These are phyloP conservation scores for Auricularia sp. DNA, from an alignment of 768 basidiomycete genomes.

Conservation along the genomic window DNA sequence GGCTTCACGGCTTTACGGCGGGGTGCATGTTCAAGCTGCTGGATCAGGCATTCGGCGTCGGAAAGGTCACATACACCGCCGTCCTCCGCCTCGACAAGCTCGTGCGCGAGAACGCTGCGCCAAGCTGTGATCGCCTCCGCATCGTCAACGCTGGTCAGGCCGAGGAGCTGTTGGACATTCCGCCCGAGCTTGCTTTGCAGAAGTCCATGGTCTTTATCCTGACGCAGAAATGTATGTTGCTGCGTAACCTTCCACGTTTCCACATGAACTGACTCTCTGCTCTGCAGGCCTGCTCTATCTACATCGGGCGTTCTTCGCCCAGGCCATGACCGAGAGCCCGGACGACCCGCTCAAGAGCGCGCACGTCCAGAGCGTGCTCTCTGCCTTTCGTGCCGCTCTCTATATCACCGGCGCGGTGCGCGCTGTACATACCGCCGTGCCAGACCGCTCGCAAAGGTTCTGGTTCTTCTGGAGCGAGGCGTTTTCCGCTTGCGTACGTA, in stretches of 20 bases:
- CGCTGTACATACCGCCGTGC: slow-evolving; percentile 53
- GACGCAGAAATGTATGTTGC: not conserved
- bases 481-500: slow-evolving; percentile 54
- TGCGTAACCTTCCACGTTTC: not conserved
- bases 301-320: slow-evolving; percentile 64
- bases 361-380: slow-evolving; percentile 63
- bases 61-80: slow-evolving; percentile 54
- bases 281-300: slow-evolving; percentile 53
- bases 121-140: not conserved
- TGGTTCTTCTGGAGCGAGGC: slow-evolving; percentile 43
- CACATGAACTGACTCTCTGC: too few species aligned
- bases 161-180: not conserved
- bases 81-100: slow-evolving; percentile 46
- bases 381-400: slow-evolving; percentile 63
- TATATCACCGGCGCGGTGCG: slow-evolving; percentile 62
- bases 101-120: not conserved
- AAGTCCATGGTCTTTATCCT: not conserved
- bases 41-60: slow-evolving; percentile 63
- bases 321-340: slow-evolving; percentile 61
- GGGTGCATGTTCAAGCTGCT: slow-evolving; percentile 62
- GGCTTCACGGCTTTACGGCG: slow-evolving; percentile 63
- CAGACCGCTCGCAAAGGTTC: slow-evolving; percentile 51
- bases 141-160: not conserved
- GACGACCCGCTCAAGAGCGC: slow-evolving; percentile 65
- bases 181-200: not conserved